phyloP scores from a whole-genome alignment of 2,329 filamentous ascomycete species.

The Fusarium vanettenii region DNA sequence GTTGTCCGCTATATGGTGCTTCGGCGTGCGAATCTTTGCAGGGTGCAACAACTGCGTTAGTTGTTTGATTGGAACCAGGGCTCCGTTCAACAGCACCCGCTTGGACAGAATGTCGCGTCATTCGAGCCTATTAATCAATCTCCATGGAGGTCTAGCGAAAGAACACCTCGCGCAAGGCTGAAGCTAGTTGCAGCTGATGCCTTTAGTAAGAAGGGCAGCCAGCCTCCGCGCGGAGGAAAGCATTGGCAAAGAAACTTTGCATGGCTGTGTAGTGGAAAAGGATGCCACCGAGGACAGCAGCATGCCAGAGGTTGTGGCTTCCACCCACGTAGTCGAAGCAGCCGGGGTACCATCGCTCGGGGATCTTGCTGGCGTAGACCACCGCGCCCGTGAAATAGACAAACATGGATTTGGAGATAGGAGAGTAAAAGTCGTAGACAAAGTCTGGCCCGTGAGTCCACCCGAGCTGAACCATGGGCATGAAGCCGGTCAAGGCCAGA shows the following conservation, averaged over 20 bases:
- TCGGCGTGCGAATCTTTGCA: not conserved
- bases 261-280: slow-evolving; percentile 97
- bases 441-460: slow-evolving; percentile 81
- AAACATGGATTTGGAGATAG: slow-evolving; percentile 82
- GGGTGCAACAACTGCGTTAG: not conserved
- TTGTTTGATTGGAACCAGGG: not conserved
- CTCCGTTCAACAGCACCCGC: not conserved
- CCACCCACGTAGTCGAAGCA: slow-evolving; percentile 95
- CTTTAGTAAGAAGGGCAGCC: slow-evolving; percentile 66
- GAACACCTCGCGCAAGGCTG: not conserved
- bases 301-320: slow-evolving; percentile 97
- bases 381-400: slow-evolving; percentile 89
- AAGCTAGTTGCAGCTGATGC: not conserved
- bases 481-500: slow-evolving; percentile 87
- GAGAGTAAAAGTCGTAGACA: slow-evolving; percentile 91
- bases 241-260: slow-evolving; percentile 90
- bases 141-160: not conserved
- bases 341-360: slow-evolving; percentile 92
- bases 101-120: not conserved
- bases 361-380: slow-evolving; percentile 91
- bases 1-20: not conserved
- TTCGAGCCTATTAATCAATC: not conserved
- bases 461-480: slow-evolving; percentile 87
- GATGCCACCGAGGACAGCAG: slow-evolving; percentile 93
- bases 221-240: slow-evolving; percentile 75